Evolutionary conservation across 192 early-diverging fungal genomes (phyloP).

Genomic region (Obelidium mucronatum): DNA sequence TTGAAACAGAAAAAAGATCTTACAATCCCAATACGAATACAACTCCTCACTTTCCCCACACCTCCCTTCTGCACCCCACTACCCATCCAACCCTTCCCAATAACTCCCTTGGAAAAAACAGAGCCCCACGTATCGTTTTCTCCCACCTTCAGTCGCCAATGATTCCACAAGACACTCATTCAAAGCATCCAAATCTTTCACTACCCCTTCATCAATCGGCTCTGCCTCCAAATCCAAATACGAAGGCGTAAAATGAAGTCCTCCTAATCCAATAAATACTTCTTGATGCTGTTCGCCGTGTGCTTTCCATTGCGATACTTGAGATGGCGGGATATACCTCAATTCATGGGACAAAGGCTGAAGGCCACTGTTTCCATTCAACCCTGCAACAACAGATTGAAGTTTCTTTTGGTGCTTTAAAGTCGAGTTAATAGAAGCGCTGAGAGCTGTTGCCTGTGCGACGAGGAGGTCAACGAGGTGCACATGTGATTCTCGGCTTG

Average conservation of each 20-base stretch:
- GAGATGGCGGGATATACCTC: conserved; percentile 11
- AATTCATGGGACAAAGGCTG: neutral
- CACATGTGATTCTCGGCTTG: neutral
- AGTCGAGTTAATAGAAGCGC: neutral
- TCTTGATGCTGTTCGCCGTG: neutral
- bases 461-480: neutral
- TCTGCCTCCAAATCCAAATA: conserved; percentile 10
- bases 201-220: neutral
- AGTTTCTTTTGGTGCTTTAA: neutral
- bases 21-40: conserved; percentile 7
- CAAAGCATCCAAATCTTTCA: conserved; percentile 16
- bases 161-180: conserved; percentile 10
- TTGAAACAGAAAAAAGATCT: too few relatives aligned
- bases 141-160: neutral
- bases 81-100: neutral
- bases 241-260: conserved; percentile 14
- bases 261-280: conserved; percentile 5
- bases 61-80: neutral
- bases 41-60: neutral
- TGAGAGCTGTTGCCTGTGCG: neutral
- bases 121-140: neutral
- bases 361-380: neutral
- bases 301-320: neutral
- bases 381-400: neutral
- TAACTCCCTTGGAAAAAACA: neutral